These are phyloP conservation scores for Tylopilus cervinicoccineus DNA, from an alignment of 768 basidiomycete species.

Conservation along the genomic window DNA sequence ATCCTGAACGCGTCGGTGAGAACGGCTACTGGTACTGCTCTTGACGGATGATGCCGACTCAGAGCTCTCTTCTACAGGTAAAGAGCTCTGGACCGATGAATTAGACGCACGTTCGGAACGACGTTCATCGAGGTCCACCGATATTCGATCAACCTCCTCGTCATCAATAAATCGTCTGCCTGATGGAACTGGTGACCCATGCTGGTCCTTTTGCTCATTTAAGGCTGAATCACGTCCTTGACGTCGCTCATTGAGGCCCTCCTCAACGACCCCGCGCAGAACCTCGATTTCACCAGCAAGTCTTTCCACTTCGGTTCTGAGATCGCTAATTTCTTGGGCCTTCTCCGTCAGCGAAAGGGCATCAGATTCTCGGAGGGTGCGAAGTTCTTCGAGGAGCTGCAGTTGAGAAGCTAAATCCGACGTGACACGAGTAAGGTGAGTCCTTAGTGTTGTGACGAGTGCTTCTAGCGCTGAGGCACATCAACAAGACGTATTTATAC, in stretches of 20 bases:
- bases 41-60: constrained; percentile 6
- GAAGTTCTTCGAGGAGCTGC: constrained; percentile 61
- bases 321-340: constrained; percentile 58
- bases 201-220: constrained; percentile 4
- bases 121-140: constrained; percentile 63
- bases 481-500: constrained; percentile 6
- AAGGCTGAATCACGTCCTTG: constrained; percentile 42
- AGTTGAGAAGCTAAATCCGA: constrained; percentile 77
- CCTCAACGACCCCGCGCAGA: constrained; percentile 81
- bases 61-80: background rate
- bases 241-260: constrained; percentile 74
- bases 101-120: constrained; percentile 46
- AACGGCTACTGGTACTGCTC: background rate
- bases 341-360: constrained; percentile 53
- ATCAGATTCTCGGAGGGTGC: constrained; percentile 60
- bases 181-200: constrained; percentile 7
- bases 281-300: constrained; percentile 84
- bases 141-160: constrained; percentile 60
- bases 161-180: constrained; percentile 45
- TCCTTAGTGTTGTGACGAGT: constrained; percentile 66
- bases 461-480: constrained; percentile 67
- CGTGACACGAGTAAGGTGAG: constrained; percentile 75
- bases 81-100: constrained; percentile 22
- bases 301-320: constrained; percentile 74
- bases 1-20: constrained; percentile 1